These are phyloP conservation scores for Xerocomus amazonicus DNA, from an alignment of 1,284 basidiomycete genomes.

Conservation along the genomic window DNA sequence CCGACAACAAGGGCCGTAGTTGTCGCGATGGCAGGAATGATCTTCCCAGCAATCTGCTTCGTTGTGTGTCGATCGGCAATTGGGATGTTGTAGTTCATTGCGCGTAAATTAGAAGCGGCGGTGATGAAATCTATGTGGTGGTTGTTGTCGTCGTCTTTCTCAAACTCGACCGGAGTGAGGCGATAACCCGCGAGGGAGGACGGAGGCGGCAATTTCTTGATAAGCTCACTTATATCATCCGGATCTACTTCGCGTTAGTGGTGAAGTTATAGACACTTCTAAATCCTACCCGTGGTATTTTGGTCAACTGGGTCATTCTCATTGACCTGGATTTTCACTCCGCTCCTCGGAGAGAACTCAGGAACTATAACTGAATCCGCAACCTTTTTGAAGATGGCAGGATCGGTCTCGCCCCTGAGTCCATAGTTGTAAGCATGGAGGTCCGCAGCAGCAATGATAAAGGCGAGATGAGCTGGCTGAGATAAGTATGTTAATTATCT, in stretches of 20 bases:
- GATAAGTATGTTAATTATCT: constrained; percentile 9
- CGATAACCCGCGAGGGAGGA: constrained; percentile 93
- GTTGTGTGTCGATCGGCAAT: constrained; percentile 91
- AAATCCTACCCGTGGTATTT: constrained; percentile 38
- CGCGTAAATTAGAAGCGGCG: constrained; percentile 95
- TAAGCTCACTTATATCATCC: constrained; percentile 55
- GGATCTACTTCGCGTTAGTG: constrained; percentile 36
- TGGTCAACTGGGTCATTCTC: constrained; percentile 86
- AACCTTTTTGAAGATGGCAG: constrained; percentile 78
- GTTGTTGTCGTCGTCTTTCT: constrained; percentile 99
- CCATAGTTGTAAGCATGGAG: constrained; percentile 99
- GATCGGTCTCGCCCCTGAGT: constrained; percentile 85
- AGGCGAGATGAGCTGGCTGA: constrained; percentile 84
- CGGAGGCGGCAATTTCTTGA: constrained; percentile 76
- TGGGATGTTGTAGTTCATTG: constrained; percentile 92
- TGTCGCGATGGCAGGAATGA: constrained; percentile 99
- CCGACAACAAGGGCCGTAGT: constrained; percentile 96
- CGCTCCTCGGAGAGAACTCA: constrained; percentile 90
- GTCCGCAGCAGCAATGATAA: constrained; percentile 93
- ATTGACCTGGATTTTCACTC: constrained; percentile 92
- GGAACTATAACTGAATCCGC: constrained; percentile 86
- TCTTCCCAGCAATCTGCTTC: constrained; percentile 99
- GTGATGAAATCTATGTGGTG: constrained; percentile 99
- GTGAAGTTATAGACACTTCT: background rate
- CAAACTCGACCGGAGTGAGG: constrained; percentile 93